These are phyloP conservation scores for Piper betle DNA, from an alignment of 164 flowering plant species.

Conservation along the genomic window DNA sequence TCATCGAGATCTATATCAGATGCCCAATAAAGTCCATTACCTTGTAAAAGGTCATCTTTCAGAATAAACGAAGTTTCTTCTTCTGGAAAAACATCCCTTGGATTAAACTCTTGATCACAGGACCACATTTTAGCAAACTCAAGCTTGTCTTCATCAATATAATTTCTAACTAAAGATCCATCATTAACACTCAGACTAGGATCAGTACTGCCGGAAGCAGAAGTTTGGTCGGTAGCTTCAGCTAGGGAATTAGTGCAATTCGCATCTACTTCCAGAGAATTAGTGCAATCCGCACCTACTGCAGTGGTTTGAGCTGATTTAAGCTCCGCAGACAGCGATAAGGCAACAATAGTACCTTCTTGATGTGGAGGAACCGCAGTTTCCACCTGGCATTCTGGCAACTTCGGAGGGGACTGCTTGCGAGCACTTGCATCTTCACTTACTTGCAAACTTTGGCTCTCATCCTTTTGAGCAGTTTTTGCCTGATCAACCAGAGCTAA, in stretches of 20 bases:
- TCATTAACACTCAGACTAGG: slow-evolving; percentile 8
- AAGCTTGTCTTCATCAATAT: slow-evolving; percentile 7
- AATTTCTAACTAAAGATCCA: slow-evolving; percentile 9
- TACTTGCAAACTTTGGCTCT: slow-evolving; percentile 14
- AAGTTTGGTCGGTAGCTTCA: slow-evolving; percentile 9
- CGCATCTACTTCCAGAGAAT: not conserved
- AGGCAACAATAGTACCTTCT: slow-evolving; percentile 13
- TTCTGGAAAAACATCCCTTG: slow-evolving; percentile 25
- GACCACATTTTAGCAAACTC: slow-evolving; percentile 12
- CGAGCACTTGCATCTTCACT: slow-evolving; percentile 15
- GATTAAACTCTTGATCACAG: slow-evolving; percentile 30
- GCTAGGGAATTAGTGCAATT: not conserved
- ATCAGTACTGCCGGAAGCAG: slow-evolving; percentile 9
- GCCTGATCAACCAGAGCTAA: slow-evolving; percentile 35
- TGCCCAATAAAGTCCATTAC: slow-evolving; percentile 89
- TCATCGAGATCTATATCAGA: slow-evolving; percentile 33
- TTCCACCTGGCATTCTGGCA: not conserved
- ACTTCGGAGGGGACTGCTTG: slow-evolving; percentile 8
- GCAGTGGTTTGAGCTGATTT: slow-evolving; percentile 15
- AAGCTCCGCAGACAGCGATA: slow-evolving; percentile 10
- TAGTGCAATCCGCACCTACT: slow-evolving; percentile 7
- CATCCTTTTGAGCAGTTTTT: slow-evolving; percentile 16
- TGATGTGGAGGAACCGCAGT: not conserved
- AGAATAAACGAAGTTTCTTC: slow-evolving; percentile 53
- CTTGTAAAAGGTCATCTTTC: slow-evolving; percentile 88